These are phyloP conservation scores for Septoria petroselini DNA, from an alignment of 2,329 filamentous ascomycete species.

Conservation along the genomic window DNA sequence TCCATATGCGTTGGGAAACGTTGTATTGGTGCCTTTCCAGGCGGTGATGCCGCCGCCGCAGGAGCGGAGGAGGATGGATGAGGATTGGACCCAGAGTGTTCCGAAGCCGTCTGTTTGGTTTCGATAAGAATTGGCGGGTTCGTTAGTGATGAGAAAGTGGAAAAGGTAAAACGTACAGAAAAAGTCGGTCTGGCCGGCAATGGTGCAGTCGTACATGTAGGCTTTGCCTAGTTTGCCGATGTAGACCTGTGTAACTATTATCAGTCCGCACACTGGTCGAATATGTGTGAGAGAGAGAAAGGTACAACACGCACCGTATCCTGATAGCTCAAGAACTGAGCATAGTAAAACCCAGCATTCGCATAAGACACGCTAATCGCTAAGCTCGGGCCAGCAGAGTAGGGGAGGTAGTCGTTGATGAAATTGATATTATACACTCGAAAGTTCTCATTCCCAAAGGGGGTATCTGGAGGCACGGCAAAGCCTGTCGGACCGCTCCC, in stretches of 20 bases:
- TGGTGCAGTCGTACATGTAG: conserved; percentile 59
- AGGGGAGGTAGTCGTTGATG: conserved; percentile 56
- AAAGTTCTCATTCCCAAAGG: conserved; percentile 63
- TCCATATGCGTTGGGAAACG: conserved; percentile 64
- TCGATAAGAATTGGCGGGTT: too few species aligned
- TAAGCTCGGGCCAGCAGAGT: conserved; percentile 55
- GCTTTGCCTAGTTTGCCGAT: conserved; percentile 64
- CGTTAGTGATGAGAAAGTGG: not conserved
- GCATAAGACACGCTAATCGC: conserved; percentile 61
- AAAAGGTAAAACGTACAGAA: too few species aligned
- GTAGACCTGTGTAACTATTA: conserved; percentile 58
- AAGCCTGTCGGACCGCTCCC: conserved; percentile 62
- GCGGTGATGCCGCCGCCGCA: conserved; percentile 67
- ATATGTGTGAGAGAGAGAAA: too few species aligned
- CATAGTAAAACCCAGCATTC: conserved; percentile 65
- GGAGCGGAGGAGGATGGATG: conserved; percentile 53
- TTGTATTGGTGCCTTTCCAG: conserved; percentile 50
- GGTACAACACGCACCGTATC: conserved; percentile 56
- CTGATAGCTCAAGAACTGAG: conserved; percentile 65
- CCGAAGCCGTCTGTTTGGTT: conserved; percentile 53
- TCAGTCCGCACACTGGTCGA: too few species aligned
- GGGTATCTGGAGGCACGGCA: conserved; percentile 58
- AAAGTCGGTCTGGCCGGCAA: conserved; percentile 67
- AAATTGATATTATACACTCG: conserved; percentile 66
- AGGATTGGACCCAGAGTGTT: conserved; percentile 59